Conservation (phyloP, 352 stramenopile species). For the Pythium dissimile region DNA sequence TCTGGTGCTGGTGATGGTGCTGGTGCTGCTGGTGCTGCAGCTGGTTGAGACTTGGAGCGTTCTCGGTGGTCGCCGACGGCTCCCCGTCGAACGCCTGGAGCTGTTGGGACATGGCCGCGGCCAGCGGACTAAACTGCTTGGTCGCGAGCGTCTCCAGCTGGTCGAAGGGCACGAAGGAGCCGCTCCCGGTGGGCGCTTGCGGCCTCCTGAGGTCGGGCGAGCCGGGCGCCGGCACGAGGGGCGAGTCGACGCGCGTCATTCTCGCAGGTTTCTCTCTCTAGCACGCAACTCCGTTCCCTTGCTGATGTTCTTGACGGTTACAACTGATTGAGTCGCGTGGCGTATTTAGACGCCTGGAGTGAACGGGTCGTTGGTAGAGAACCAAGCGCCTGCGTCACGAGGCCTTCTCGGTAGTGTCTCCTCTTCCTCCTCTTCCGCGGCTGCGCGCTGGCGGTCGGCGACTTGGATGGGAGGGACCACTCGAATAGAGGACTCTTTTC, state of each 20-base stretch:
- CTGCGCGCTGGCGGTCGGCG: neutral
- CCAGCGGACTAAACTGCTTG: slow-evolving; percentile 15
- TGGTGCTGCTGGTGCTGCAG: neutral
- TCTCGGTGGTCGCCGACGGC: neutral
- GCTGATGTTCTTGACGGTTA: too few relatives aligned
- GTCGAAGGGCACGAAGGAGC: neutral
- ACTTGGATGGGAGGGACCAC: slow-evolving; percentile 7
- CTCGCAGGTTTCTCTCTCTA: too few relatives aligned
- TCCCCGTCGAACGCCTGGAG: slow-evolving; percentile 10
- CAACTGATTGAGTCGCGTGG: too few relatives aligned
- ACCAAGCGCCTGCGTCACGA: too few relatives aligned
- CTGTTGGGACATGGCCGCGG: slow-evolving; percentile 19
- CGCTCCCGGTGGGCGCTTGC: slow-evolving; percentile 1
- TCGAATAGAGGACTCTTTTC: slow-evolving; percentile 7
- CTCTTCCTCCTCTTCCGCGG: slow-evolving; percentile 8
- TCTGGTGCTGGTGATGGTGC: too few relatives aligned
- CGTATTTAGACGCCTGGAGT: too few relatives aligned
- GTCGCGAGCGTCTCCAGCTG: neutral
- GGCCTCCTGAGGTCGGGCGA: neutral
- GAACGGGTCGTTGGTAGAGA: too few relatives aligned
- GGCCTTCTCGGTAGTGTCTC: too few relatives aligned
- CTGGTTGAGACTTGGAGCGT: slow-evolving; percentile 18
- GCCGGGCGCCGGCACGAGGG: slow-evolving; percentile 8
- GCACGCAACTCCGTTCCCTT: too few relatives aligned
- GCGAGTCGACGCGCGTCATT: slow-evolving; percentile 21